Percentiles rank a stretch among this genome's conserved stretches.
phyloP scores from a whole-genome alignment of 2,329 filamentous ascomycete species.

The Trichoderma koningiopsis region DNA sequence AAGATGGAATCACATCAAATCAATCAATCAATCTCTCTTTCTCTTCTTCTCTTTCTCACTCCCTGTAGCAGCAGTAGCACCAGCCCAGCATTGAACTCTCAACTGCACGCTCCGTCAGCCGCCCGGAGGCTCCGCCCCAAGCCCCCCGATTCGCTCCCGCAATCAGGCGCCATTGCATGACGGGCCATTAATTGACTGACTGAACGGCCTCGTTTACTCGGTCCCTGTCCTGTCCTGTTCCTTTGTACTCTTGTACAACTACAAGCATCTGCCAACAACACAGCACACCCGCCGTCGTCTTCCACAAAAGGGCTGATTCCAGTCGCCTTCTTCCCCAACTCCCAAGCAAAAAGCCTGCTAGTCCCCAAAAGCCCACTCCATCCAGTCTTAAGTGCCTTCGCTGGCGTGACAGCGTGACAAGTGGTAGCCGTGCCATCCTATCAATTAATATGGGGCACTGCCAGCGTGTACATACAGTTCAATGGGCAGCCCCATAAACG shows the following conservation, averaged over 20 bases:
- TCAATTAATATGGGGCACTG: constrained; percentile 29
- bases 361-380: neutral
- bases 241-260: neutral
- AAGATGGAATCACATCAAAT: neutral
- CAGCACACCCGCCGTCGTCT: neutral
- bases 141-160: constrained; percentile 26
- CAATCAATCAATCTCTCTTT: neutral
- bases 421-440: constrained; percentile 26
- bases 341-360: neutral
- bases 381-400: neutral
- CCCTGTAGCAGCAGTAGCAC: neutral
- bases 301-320: too few relatives aligned
- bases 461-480: constrained; percentile 11
- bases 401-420: constrained; percentile 27
- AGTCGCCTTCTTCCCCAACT: neutral
- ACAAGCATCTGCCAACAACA: neutral
- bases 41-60: neutral
- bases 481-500: neutral
- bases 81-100: neutral
- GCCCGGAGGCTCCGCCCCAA: constrained; percentile 16
- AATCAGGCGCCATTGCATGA: constrained; percentile 25
- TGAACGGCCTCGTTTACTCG: neutral
- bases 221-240: neutral
- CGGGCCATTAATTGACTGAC: neutral
- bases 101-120: constrained; percentile 1